Evolutionary conservation across 768 basidiomycete genomes (phyloP).

Genomic region (Leccinum rimulosum): DNA sequence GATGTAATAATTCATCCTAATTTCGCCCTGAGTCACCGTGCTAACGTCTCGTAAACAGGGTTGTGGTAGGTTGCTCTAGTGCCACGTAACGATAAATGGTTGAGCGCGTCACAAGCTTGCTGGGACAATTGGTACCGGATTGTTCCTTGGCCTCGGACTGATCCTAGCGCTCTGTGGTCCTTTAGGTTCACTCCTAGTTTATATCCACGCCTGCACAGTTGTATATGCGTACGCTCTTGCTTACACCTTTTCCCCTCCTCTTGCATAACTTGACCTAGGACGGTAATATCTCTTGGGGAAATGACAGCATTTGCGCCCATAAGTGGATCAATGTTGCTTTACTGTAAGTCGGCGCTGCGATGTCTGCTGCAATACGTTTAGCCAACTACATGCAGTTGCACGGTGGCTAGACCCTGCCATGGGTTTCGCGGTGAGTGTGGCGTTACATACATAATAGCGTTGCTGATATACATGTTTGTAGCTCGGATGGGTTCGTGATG

Average conservation of each 20-base stretch:
- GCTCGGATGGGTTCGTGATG: constrained; percentile 26
- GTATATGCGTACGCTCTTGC: constrained; percentile 26
- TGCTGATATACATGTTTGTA: background rate
- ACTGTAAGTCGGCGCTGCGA: constrained; percentile 16
- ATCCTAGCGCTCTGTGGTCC: constrained; percentile 28
- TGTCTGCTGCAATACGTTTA: background rate
- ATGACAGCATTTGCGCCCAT: constrained; percentile 30
- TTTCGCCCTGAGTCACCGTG: background rate
- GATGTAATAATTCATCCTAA: constrained; percentile 9
- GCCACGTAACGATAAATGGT: background rate
- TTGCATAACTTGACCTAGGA: constrained; percentile 17
- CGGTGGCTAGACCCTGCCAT: constrained; percentile 33
- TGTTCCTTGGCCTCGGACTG: constrained; percentile 31
- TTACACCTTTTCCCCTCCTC: background rate
- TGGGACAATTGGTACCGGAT: constrained; percentile 31
- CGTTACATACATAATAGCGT: background rate
- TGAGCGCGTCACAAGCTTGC: constrained; percentile 22
- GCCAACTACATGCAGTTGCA: constrained; percentile 17
- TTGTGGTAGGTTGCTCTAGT: constrained; percentile 16
- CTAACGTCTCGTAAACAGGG: constrained; percentile 16
- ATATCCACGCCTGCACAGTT: constrained; percentile 26
- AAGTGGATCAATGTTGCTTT: constrained; percentile 28
- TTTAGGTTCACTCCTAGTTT: constrained; percentile 30
- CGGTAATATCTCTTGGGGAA: constrained; percentile 30
- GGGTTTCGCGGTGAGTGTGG: constrained; percentile 28